A percentile compares a stretch with the other conserved stretches of the same genome.
Evolutionary conservation across 2,329 filamentous ascomycete genomes (phyloP).

Genomic region (Trichophyton mentagrophytes): DNA sequence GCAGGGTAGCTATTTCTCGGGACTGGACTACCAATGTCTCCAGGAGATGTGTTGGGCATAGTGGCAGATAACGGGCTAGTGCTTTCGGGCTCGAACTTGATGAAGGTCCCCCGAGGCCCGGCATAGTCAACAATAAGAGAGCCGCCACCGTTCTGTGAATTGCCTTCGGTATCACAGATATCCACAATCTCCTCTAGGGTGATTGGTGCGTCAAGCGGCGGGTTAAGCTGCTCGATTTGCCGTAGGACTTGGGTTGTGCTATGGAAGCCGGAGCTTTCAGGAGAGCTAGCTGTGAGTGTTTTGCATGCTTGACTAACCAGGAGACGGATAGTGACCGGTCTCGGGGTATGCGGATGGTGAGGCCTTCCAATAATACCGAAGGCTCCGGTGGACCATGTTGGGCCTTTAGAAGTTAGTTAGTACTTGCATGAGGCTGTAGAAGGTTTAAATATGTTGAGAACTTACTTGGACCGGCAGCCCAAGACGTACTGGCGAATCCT

Average conservation of each 20-base stretch:
- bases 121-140: constrained; percentile 58
- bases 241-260: constrained; percentile 50
- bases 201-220: constrained; percentile 43
- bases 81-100: constrained; percentile 42
- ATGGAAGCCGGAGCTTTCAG: constrained; percentile 44
- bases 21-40: constrained; percentile 58
- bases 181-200: constrained; percentile 59
- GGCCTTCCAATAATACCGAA: constrained; percentile 39
- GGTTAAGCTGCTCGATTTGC: constrained; percentile 50
- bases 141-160: constrained; percentile 75
- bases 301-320: constrained; percentile 71
- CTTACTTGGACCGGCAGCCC: constrained; percentile 29
- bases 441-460: neutral
- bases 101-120: constrained; percentile 25
- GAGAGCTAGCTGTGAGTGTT: constrained; percentile 35
- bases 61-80: constrained; percentile 32
- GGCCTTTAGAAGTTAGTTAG: constrained; percentile 22
- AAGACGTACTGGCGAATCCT: constrained; percentile 27
- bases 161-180: constrained; percentile 85
- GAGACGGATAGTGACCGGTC: constrained; percentile 56
- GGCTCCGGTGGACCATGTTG: constrained; percentile 36
- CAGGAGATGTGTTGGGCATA: constrained; percentile 39
- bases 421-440: constrained; percentile 3
- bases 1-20: constrained; percentile 32
- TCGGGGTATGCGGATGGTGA: constrained; percentile 44